These are phyloP conservation scores for Dendrocalamus latiflorus DNA, from an alignment of 202 grass and related monocot species.

Conservation along the genomic window DNA sequence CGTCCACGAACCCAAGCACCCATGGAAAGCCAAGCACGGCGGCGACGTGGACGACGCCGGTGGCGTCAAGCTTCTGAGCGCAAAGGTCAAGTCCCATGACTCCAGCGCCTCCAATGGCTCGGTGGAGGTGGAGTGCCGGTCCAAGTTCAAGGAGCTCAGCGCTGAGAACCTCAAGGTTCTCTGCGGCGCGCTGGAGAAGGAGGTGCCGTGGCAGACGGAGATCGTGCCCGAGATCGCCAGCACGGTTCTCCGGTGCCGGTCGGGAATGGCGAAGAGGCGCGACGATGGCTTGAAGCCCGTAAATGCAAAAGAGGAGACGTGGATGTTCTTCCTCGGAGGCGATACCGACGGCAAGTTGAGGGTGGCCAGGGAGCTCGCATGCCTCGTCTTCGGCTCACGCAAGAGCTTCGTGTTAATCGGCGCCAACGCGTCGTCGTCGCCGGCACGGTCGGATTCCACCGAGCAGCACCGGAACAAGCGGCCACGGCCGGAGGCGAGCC, in stretches of 20 bases:
- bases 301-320: slow-evolving; percentile 59
- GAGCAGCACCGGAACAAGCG: slow-evolving; percentile 41
- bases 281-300: background rate
- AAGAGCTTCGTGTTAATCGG: slow-evolving; percentile 38
- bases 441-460: slow-evolving; percentile 13
- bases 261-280: slow-evolving; percentile 51
- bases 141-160: slow-evolving; percentile 79
- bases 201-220: slow-evolving; percentile 65
- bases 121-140: slow-evolving; percentile 34
- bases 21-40: background rate
- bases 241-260: slow-evolving; percentile 64
- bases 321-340: slow-evolving; percentile 66
- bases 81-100: slow-evolving; percentile 22
- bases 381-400: slow-evolving; percentile 58
- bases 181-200: slow-evolving; percentile 59
- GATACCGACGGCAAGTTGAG: slow-evolving; percentile 52
- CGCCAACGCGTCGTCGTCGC: slow-evolving; percentile 16
- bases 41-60: background rate
- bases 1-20: slow-evolving; percentile 28
- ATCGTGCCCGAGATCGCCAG: slow-evolving; percentile 60
- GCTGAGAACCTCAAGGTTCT: slow-evolving; percentile 69
- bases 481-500: slow-evolving; percentile 3
- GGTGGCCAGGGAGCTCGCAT: slow-evolving; percentile 58
- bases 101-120: slow-evolving; percentile 36
- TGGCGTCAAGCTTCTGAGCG: background rate